Conservation (phyloP, 441 rosid species). For the Populus trichocarpa region DNA sequence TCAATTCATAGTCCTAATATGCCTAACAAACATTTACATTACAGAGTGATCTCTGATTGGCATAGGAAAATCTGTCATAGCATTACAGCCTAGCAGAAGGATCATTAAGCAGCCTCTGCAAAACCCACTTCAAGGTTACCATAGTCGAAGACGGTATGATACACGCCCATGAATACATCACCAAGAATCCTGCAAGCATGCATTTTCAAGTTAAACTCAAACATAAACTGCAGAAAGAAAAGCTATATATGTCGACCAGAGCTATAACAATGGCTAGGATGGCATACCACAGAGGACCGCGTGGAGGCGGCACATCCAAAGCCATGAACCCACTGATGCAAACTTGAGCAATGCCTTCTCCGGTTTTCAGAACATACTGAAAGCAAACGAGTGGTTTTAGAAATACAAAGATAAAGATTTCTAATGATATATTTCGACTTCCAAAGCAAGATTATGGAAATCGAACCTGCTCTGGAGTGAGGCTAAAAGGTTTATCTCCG, state of each 20-base stretch:
- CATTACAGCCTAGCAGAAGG: neutral
- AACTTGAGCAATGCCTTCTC: constrained; percentile 36
- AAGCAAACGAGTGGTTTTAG: neutral
- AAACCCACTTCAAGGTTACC: constrained; percentile 58
- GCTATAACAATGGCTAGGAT: neutral
- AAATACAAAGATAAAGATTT: neutral
- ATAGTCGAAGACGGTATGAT: constrained; percentile 64
- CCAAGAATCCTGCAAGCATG: constrained; percentile 61
- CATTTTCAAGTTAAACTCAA: neutral
- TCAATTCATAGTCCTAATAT: neutral
- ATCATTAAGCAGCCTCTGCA: constrained; percentile 50
- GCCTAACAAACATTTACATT: neutral
- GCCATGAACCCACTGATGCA: constrained; percentile 71
- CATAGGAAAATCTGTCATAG: neutral
- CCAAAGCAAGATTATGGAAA: neutral
- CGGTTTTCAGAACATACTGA: constrained; percentile 64
- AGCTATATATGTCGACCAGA: neutral
- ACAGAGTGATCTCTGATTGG: neutral
- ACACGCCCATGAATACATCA: constrained; percentile 74
- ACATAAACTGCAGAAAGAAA: neutral
- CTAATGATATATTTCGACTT: neutral
- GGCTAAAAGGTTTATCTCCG: constrained; percentile 47
- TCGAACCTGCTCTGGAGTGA: constrained; percentile 62
- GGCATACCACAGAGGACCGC: constrained; percentile 67
- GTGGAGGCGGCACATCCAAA: constrained; percentile 56